Evolutionary conservation across 768 basidiomycete species (phyloP), one percentile per base, ranked within the genome.

Genomic region (Pleurotus eryngii): DNA sequence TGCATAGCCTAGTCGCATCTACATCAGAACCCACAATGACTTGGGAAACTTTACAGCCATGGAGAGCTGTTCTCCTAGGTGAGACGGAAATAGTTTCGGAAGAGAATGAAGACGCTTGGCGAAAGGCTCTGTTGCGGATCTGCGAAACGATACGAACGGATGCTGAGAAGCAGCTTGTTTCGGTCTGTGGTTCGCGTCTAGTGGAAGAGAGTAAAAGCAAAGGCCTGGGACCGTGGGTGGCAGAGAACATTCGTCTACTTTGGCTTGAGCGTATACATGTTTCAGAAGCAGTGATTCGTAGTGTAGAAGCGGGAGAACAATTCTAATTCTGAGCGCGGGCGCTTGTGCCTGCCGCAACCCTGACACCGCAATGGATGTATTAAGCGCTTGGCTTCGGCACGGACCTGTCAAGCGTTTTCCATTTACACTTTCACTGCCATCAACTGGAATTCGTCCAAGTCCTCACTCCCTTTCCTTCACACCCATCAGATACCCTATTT

Each of bases 261-360:
- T 90, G 88, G 88, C 60, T 61, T 38, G 90, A 92, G 65, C 84
- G 90, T 58, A 20, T 69, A 5, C 66, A 70, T 51, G 84, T 90
- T 4, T 81, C 83, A 5, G 59, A 57, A 22, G 77, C 69, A 4
- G 81, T 89, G 4, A 63, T 68, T 38, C 65, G 74, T 39, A 79
- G 83, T 62, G 56, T 86, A 11, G 60, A 70, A 38, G 65, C 68
- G 17, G 79, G 79, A n/a, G 74, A 72, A 59, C 75, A 81, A 47
- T 84, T 85, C 63, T 86, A 63, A 45, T 45, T 45, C n/a, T 45
- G n/a, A 56, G 9, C 18, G 20, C 20, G 11, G 9, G 56, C 56
- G 43, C 38, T 30, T 39, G 20, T 17, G 51, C 11, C 15, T 35
- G 30, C 30, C 38, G 24, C 27, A 43, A 24, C 38, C 18, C 14